Evolutionary conservation across 352 stramenopile genomes (phyloP).

Genomic region (Globisporangium paroecandrum): DNA sequence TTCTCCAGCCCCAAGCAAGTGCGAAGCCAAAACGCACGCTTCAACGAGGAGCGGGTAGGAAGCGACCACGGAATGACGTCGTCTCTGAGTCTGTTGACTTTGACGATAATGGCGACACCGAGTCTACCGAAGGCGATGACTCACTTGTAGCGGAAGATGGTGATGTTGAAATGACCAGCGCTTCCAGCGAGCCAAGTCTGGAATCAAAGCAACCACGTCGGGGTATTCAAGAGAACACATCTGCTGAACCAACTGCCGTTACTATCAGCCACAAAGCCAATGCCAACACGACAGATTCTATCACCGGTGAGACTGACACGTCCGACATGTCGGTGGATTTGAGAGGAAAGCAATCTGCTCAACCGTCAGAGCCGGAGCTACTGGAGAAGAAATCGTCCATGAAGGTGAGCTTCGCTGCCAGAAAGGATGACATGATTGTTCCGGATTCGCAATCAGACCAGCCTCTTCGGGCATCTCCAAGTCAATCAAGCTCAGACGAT

Average conservation of each 20-base stretch:
- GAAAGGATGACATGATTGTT: conserved; percentile 9
- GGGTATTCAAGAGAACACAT: background rate
- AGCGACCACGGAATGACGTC: background rate
- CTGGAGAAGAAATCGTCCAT: conserved; percentile 15
- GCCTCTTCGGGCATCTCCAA: background rate
- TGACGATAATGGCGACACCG: background rate
- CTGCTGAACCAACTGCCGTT: background rate
- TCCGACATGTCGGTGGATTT: conserved; percentile 8
- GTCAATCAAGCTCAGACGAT: background rate
- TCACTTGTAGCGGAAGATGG: background rate
- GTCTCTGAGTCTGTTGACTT: background rate
- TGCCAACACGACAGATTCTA: background rate
- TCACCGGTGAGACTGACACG: conserved; percentile 7
- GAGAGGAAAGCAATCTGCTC: background rate
- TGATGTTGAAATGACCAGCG: conserved; percentile 3
- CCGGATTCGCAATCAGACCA: conserved; percentile 12
- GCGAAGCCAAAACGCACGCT: background rate
- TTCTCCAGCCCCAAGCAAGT: background rate
- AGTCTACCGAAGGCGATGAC: conserved; percentile 6
- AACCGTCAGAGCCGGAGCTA: background rate
- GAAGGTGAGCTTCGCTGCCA: conserved; percentile 17
- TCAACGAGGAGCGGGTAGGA: background rate
- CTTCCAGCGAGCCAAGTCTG: background rate
- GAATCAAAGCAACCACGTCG: background rate
- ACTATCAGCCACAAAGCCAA: background rate